Percentiles rank a stretch among this genome's conserved stretches.
Evolutionary conservation across 495 filamentous ascomycete genomes (phyloP).

Genomic region (Xylaria intraflava): DNA sequence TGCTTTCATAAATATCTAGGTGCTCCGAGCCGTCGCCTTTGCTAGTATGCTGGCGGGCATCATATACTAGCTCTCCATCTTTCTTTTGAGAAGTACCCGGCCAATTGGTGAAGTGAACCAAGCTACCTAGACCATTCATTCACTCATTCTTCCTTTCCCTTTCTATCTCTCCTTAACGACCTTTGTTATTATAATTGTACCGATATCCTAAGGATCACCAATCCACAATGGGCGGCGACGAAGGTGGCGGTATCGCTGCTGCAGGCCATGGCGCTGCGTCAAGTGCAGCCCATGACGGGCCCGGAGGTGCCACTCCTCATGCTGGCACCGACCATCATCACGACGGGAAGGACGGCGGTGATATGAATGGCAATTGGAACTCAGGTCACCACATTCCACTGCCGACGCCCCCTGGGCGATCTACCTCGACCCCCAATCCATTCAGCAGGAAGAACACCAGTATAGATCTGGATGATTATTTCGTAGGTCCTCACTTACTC

Average conservation of each 20-base stretch:
- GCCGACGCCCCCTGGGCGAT: slow-evolving; percentile 25
- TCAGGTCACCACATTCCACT: slow-evolving; percentile 20
- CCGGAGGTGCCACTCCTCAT: slow-evolving; percentile 8
- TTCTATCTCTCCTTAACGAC: background rate
- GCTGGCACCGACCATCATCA: background rate
- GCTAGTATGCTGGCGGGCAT: no score
- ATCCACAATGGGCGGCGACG: slow-evolving; percentile 26
- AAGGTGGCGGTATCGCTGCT: slow-evolving; percentile 1
- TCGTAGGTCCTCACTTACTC: slow-evolving; percentile 32
- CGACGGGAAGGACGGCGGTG: slow-evolving; percentile 1
- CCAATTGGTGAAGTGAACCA: no score
- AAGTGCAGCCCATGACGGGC: background rate
- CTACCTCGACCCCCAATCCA: slow-evolving; percentile 34
- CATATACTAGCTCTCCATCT: no score
- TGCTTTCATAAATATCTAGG: no score
- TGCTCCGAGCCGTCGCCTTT: no score
- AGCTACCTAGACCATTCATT: no score
- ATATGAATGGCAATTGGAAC: slow-evolving; percentile 9
- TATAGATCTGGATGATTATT: slow-evolving; percentile 48
- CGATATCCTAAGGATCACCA: background rate
- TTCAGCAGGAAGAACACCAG: slow-evolving; percentile 40
- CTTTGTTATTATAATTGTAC: background rate
- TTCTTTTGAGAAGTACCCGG: no score
- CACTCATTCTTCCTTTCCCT: no score
- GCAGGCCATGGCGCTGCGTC: background rate